Evolutionary conservation across 83 land plant species (phyloP).

Genomic region (Larix sibirica): DNA sequence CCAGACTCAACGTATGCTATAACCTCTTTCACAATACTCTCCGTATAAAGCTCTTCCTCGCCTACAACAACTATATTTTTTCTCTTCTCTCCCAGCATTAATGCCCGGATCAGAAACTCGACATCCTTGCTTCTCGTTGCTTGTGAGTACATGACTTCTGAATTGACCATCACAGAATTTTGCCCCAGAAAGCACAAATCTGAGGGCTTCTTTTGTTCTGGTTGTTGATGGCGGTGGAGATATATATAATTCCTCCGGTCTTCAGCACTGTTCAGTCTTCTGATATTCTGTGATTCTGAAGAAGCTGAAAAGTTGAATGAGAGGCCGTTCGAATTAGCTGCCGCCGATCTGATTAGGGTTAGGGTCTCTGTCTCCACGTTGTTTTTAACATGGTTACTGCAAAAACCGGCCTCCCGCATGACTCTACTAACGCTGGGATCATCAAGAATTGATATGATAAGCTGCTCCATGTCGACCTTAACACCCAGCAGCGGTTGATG

Average conservation of each 20-base stretch:
- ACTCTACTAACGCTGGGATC: slow-evolving; percentile 81
- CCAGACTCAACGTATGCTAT: slow-evolving; percentile 35
- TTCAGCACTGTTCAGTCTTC: not conserved
- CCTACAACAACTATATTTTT: slow-evolving; percentile 43
- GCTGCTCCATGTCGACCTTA: slow-evolving; percentile 80
- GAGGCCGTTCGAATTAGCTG: slow-evolving; percentile 12
- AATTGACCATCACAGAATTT: too few relatives aligned
- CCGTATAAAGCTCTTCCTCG: slow-evolving; percentile 29
- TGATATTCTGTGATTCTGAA: not conserved
- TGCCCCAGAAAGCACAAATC: not conserved
- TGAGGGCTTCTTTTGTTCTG: too few relatives aligned
- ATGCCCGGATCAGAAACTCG: slow-evolving; percentile 32
- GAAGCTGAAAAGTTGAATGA: slow-evolving; percentile 29
- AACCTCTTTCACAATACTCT: slow-evolving; percentile 33
- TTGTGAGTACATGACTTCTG: not conserved
- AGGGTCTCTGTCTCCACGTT: slow-evolving; percentile 33
- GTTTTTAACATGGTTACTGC: slow-evolving; percentile 52
- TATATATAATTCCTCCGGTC: slow-evolving; percentile 14
- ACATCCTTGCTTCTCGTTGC: slow-evolving; percentile 22
- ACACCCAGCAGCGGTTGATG: slow-evolving; percentile 63
- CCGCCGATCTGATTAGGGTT: not conserved
- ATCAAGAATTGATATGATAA: slow-evolving; percentile 72
- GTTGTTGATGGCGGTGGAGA: slow-evolving; percentile 24
- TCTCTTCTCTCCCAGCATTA: slow-evolving; percentile 20
- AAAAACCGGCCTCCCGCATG: slow-evolving; percentile 78